Evolutionary conservation across 371 early-diverging fungal genomes (phyloP), one percentile per base, ranked within the genome.

Genomic region (Capniomyces stellatus): DNA sequence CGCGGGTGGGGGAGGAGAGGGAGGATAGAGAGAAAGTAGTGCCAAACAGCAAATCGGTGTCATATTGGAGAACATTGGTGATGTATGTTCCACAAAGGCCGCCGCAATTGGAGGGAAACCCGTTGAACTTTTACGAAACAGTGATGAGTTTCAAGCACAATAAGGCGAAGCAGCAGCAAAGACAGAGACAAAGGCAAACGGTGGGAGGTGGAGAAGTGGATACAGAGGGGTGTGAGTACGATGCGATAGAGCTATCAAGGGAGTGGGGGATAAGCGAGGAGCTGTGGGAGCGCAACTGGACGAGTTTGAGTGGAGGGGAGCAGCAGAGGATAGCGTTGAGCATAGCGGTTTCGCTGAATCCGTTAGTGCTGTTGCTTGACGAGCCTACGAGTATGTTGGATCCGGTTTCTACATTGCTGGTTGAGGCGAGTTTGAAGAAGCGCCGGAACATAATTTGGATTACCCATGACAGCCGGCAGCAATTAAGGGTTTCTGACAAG

Each of bases 361-460:
- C 92, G 2, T 74, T 79, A 19, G 67, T 89, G 10, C 62, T 92
- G 54, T 65, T 92, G 22, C 71, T 91, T 1, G 92, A 91, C 65
- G 89, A 89, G 61, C 92, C 92, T 0, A 89, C 90, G 0, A 81
- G 82, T 2, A 89, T 89, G 3, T 55, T 92, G 44, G 92, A 92
- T 61, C 82, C 83, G 19, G 75, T 68, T 54, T 73, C 88, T 0
- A 72, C 77, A 15, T 55, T 67, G 12, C 59, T 78, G 15, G 92
- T 92, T 0, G 90, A 92, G 58, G 65, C 73, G 3, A 77, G 85
- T 0, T 62, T 89, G 18, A 60, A 71, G 22, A 51, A 60, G 4
- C 58, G 69, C 25, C 77, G 80, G 24, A 84, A 86, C 54, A 55
- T 66, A 55, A 89, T 47, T 13, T 82, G 83, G 85, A 78, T 91